Evolutionary conservation across 2,329 filamentous ascomycete species (phyloP).

Genomic region (Dendryphion nanum): DNA sequence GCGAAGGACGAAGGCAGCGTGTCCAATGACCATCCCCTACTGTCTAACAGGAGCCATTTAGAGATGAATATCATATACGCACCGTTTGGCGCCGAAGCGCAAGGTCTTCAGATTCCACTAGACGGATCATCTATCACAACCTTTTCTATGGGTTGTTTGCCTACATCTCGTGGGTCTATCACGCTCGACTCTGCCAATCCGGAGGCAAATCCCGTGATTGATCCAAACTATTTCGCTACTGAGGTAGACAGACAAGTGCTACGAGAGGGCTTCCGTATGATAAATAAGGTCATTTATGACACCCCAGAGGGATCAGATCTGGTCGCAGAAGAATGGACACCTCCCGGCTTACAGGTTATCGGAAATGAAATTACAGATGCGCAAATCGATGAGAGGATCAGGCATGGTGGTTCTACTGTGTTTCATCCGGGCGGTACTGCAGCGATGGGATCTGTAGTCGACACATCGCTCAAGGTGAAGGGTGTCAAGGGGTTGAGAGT

Average conservation of each 20-base stretch:
- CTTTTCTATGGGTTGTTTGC: conserved; percentile 18
- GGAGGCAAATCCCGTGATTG: conserved; percentile 47
- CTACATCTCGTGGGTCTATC: conserved; percentile 46
- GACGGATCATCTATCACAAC: conserved; percentile 21
- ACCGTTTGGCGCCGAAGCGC: conserved; percentile 9
- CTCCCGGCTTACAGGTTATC: conserved; percentile 31
- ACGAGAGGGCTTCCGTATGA: conserved; percentile 52
- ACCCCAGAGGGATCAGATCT: conserved; percentile 47
- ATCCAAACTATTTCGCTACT: conserved; percentile 53
- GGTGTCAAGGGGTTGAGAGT: conserved; percentile 54
- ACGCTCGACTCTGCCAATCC: conserved; percentile 54
- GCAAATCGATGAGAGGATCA: conserved; percentile 50
- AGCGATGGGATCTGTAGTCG: conserved; percentile 54
- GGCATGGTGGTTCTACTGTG: conserved; percentile 42
- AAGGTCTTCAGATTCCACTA: conserved; percentile 14
- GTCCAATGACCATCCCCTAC: conserved; percentile 10
- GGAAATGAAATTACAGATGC: conserved; percentile 47
- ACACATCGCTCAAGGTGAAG: conserved; percentile 50
- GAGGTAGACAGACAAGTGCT: conserved; percentile 46
- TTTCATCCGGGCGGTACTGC: conserved; percentile 61
- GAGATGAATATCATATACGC: conserved; percentile 18
- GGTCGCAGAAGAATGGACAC: conserved; percentile 42
- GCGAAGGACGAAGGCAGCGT: conserved; percentile 14
- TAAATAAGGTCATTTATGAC: conserved; percentile 40
- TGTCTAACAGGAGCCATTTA: conserved; percentile 13